Percentiles rank a stretch among this genome's conserved stretches.
Evolutionary conservation across 768 basidiomycete genomes (phyloP).

Genomic region (Macrolepiota fuliginosa): DNA sequence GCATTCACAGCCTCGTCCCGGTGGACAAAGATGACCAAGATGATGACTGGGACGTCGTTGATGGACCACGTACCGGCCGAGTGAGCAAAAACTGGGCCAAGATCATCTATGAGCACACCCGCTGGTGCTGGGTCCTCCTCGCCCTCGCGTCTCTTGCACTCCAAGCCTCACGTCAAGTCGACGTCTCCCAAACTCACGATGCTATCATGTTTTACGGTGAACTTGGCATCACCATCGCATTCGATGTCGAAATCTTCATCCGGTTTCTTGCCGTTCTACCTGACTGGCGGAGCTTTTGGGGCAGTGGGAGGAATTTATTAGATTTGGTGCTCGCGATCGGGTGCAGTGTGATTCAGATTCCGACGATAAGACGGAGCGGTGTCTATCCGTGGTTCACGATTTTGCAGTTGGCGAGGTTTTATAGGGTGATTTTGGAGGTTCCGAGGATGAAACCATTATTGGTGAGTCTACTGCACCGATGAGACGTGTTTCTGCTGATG

Average conservation of each 20-base stretch:
- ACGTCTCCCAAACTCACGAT: conserved; percentile 43
- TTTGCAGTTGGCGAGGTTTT: conserved; percentile 85
- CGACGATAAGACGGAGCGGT: conserved; percentile 57
- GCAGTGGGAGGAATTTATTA: conserved; percentile 62
- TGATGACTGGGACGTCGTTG: conserved; percentile 55
- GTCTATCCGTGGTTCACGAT: conserved; percentile 89
- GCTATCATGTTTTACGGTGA: conserved; percentile 62
- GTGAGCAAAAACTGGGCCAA: conserved; percentile 45
- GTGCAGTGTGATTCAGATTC: conserved; percentile 82
- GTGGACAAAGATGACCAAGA: conserved; percentile 53
- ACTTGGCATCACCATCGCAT: conserved; percentile 73
- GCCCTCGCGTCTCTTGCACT: conserved; percentile 69
- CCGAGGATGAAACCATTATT: conserved; percentile 88
- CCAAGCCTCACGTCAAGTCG: conserved; percentile 65
- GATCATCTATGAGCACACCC: conserved; percentile 53
- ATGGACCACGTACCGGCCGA: conserved; percentile 34
- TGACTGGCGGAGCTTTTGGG: conserved; percentile 80
- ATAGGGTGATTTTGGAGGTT: conserved; percentile 86
- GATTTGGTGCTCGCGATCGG: conserved; percentile 76
- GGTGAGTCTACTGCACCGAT: conserved; percentile 34
- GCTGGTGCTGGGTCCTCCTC: conserved; percentile 74
- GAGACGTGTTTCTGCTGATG: neutral
- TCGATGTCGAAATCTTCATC: conserved; percentile 85
- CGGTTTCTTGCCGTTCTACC: conserved; percentile 72
- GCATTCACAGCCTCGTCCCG: conserved; percentile 25